These are phyloP conservation scores for Sphagnum contortum DNA, from an alignment of 225 moss, liverwort and hornwort species.

Conservation along the genomic window DNA sequence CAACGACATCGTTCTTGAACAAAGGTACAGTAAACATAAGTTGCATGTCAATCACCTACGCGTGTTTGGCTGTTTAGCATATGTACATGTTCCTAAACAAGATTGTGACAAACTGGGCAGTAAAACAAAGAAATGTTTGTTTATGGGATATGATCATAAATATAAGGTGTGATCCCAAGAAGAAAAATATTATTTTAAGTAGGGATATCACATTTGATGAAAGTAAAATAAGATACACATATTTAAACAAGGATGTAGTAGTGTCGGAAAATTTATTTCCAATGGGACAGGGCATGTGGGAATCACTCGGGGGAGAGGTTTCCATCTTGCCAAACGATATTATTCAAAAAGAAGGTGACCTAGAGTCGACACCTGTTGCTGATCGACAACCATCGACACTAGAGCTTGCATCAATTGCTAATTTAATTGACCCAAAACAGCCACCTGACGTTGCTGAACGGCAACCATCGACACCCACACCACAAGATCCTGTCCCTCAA, in stretches of 20 bases:
- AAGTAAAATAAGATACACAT: neutral
- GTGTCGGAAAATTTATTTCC: too few relatives aligned
- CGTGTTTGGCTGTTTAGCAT: conserved; percentile 3
- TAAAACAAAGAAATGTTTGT: neutral
- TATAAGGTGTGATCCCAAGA: neutral
- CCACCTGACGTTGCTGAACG: too few relatives aligned
- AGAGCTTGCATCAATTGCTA: neutral
- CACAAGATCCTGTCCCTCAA: too few relatives aligned
- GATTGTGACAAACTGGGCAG: neutral
- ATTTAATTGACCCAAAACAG: neutral
- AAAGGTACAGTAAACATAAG: neutral
- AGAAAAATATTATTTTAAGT: neutral
- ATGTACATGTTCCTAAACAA: neutral
- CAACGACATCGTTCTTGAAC: neutral
- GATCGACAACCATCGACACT: neutral
- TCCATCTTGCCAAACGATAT: neutral
- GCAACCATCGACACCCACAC: too few relatives aligned
- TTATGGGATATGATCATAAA: neutral
- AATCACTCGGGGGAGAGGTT: neutral
- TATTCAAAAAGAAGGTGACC: neutral
- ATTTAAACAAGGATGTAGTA: neutral
- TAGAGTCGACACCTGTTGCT: neutral
- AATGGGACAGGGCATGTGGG: neutral
- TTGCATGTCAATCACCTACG: neutral
- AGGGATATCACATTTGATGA: neutral